Evolutionary conservation across 1,284 basidiomycete species (phyloP).

Genomic region (Ustilago esculenta): DNA sequence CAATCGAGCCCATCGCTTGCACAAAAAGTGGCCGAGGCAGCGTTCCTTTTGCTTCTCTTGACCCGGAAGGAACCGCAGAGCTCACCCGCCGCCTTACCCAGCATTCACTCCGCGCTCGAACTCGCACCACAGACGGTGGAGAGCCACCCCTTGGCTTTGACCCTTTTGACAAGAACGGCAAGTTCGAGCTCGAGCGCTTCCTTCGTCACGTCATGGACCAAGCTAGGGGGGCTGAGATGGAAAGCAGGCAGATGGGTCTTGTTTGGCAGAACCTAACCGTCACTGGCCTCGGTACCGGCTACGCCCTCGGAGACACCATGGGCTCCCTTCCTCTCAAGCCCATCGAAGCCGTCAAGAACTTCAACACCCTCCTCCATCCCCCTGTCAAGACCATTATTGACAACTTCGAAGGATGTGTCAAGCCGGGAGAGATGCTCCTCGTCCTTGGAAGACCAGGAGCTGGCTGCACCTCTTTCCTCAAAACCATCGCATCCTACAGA

Average conservation of each 20-base stretch:
- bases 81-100: constrained; percentile 46
- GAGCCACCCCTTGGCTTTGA: constrained; percentile 24
- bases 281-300: constrained; percentile 54
- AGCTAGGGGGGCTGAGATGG: constrained; percentile 53
- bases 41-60: constrained; percentile 31
- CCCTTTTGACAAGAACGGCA: constrained; percentile 60
- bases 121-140: constrained; percentile 21
- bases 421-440: constrained; percentile 63
- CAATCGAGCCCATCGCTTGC: constrained; percentile 14
- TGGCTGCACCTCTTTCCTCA: constrained; percentile 60
- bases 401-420: constrained; percentile 53
- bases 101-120: constrained; percentile 19
- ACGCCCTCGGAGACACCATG: constrained; percentile 39
- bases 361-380: constrained; percentile 33
- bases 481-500: constrained; percentile 58
- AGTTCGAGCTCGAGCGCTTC: constrained; percentile 67
- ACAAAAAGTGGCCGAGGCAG: constrained; percentile 23
- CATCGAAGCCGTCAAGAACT: constrained; percentile 21
- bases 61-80: constrained; percentile 44
- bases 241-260: constrained; percentile 51
- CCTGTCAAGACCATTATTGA: constrained; percentile 56
- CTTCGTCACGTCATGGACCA: constrained; percentile 57
- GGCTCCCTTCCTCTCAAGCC: constrained; percentile 48
- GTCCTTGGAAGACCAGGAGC: constrained; percentile 61
- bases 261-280: constrained; percentile 54